Evolutionary conservation across 495 filamentous ascomycete species (phyloP), one percentile per base, ranked within the genome.

Genomic region (Aspergillus ostianus): DNA sequence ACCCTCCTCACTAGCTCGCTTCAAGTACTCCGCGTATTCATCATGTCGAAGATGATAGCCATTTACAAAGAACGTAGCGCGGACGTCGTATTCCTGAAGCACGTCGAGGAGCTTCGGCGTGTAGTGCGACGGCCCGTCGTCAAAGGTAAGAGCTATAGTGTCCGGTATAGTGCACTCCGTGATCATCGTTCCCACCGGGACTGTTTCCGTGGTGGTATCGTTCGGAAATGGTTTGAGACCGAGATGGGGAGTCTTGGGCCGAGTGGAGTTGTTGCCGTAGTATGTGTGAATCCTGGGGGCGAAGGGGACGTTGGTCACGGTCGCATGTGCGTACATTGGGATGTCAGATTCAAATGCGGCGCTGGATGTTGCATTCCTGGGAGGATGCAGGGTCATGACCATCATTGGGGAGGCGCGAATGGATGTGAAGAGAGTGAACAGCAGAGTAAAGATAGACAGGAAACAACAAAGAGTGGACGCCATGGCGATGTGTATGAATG

Each of bases 11-110:
- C 75, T 65, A 77, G 83, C 86, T 46, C 89, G 86, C 71, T 79
- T 60, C 21, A 92, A 84, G 12, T 89, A 67, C 9, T 79, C 73
- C 6, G 77, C 72, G n/a, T 75, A 74, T 2, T 70, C 77, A 12
- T 73, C 59, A 4, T 77, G 77, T 51, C 87, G 86, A 53, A 86
- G 84, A 64, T 86, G 88, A 63, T 80, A 82, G 20, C 89, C 89
- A 4, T 84, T 87, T 26, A 92, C 77, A 71, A 91, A 91, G 69
- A 92, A 92, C 4, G 89, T 91, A 8, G 84, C 87, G 56, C 82
- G 85, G 47, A 82, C 84, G 17, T 77, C 73, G 61, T 85, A 84
- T 52, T 75, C 71, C 60, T 80, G 73, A 32, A 92, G 75, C 32
- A 85, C 77, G 64, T 91, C 84, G 0, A 92, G 76, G 2, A 91